These are phyloP conservation scores for Kodamaea suecica DNA, from an alignment of 1,139 yeast species.

Conservation along the genomic window DNA sequence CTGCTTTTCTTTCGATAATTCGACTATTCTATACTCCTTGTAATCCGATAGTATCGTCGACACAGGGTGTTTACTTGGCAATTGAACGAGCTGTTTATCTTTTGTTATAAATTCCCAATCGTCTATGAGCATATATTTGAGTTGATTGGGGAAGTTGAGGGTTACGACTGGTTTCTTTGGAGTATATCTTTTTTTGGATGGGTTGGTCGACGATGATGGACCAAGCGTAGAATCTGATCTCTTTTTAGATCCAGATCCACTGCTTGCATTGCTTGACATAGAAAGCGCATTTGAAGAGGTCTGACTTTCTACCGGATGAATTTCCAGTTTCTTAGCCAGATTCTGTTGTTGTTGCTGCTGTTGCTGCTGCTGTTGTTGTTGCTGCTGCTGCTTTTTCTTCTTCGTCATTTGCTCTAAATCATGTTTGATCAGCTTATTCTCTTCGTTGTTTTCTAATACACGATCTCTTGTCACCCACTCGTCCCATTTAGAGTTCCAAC, in stretches of 20 bases:
- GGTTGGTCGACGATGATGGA: not conserved
- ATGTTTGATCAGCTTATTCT: constrained; percentile 62
- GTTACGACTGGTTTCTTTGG: constrained; percentile 11
- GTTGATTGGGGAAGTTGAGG: constrained; percentile 20
- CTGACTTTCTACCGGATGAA: not conserved
- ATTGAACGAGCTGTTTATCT: constrained; percentile 60
- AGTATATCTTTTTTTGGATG: constrained; percentile 15
- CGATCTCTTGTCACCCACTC: constrained; percentile 86
- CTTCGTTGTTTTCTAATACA: constrained; percentile 65
- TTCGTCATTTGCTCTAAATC: constrained; percentile 49
- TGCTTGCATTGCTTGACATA: not conserved
- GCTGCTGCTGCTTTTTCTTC: constrained; percentile 12
- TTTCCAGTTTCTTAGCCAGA: constrained; percentile 1
- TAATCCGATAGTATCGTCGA: constrained; percentile 51
- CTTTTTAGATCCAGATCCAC: not conserved
- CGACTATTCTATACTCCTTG: constrained; percentile 8
- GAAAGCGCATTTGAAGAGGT: not conserved
- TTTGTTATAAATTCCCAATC: constrained; percentile 93
- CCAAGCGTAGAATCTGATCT: not conserved
- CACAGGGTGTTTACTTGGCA: constrained; percentile 59
- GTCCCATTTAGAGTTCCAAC: constrained; percentile 97
- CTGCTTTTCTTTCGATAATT: constrained; percentile 11
- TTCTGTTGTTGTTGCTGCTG: no score
- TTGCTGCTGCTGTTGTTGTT: constrained; percentile 7
- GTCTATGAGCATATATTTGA: constrained; percentile 74